Conservation (phyloP, 2,329 filamentous ascomycete genomes). For the Zymoseptoria brevis region DNA sequence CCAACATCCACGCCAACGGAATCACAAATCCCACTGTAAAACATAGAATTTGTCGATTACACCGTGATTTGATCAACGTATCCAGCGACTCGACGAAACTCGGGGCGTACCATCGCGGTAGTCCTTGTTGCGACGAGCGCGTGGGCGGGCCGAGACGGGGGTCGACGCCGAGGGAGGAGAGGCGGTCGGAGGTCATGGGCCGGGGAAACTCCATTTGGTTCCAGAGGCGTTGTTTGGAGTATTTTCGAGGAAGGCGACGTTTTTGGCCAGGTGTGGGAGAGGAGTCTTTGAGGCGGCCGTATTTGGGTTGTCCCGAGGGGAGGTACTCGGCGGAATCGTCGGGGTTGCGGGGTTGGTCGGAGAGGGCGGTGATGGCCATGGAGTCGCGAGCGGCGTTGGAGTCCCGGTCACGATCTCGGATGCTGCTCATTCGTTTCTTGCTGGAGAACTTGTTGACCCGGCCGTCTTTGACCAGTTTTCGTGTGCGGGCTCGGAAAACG, state of each 20-base stretch:
- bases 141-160: slow-evolving; percentile 26
- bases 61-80: slow-evolving; percentile 25
- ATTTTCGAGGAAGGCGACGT: slow-evolving; percentile 20
- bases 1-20: slow-evolving; percentile 31
- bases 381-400: slow-evolving; percentile 15
- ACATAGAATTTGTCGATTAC: slow-evolving; percentile 30
- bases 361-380: slow-evolving; percentile 19
- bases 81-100: slow-evolving; percentile 29
- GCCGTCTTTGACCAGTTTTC: slow-evolving; percentile 16
- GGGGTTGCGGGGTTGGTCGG: slow-evolving; percentile 1
- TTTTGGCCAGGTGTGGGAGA: slow-evolving; percentile 2
- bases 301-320: slow-evolving; percentile 26
- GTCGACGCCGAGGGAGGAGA: slow-evolving; percentile 8
- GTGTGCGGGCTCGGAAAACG: slow-evolving; percentile 29
- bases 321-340: slow-evolving; percentile 13
- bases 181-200: slow-evolving; percentile 27
- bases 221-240: slow-evolving; percentile 28
- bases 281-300: slow-evolving; percentile 22
- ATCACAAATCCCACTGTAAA: slow-evolving; percentile 31
- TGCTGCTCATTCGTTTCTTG: slow-evolving; percentile 12
- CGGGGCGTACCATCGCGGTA: slow-evolving; percentile 29
- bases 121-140: slow-evolving; percentile 15
- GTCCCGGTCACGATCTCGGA: slow-evolving; percentile 1
- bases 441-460: slow-evolving; percentile 12
- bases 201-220: slow-evolving; percentile 26